phyloP scores from a whole-genome alignment of 2,329 filamentous ascomycete genomes.

The Alternaria solani region DNA sequence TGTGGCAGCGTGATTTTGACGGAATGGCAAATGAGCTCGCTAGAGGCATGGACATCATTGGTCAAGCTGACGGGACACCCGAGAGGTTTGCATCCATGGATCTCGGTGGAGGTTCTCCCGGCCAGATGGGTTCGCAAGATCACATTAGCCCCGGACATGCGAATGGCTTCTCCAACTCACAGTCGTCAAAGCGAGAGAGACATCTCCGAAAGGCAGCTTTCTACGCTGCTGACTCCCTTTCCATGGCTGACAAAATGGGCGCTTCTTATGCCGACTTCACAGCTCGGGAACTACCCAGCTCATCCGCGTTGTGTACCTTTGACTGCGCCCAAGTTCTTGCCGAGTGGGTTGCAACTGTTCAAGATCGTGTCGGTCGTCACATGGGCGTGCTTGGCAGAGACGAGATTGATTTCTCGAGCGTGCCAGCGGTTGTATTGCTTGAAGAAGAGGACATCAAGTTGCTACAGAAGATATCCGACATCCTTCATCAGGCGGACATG shows the following conservation, averaged over 20 bases:
- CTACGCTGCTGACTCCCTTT: slow-evolving; percentile 90
- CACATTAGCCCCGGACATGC: slow-evolving; percentile 45
- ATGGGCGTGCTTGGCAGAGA: slow-evolving; percentile 87
- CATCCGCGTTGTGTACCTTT: slow-evolving; percentile 90
- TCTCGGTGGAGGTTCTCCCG: slow-evolving; percentile 37
- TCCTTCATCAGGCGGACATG: slow-evolving; percentile 77
- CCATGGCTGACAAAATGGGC: slow-evolving; percentile 85
- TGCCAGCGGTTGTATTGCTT: slow-evolving; percentile 87
- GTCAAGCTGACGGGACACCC: slow-evolving; percentile 73
- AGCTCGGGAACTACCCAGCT: slow-evolving; percentile 84
- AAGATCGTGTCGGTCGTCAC: slow-evolving; percentile 91
- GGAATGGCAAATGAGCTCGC: slow-evolving; percentile 88
- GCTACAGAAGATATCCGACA: slow-evolving; percentile 80
- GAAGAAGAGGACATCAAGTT: slow-evolving; percentile 92
- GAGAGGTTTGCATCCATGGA: slow-evolving; percentile 49
- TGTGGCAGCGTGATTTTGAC: slow-evolving; percentile 94
- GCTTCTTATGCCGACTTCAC: slow-evolving; percentile 85
- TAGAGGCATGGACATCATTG: slow-evolving; percentile 76
- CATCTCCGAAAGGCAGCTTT: slow-evolving; percentile 94
- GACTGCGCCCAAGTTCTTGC: slow-evolving; percentile 94
- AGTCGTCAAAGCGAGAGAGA: slow-evolving; percentile 78
- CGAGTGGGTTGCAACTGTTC: slow-evolving; percentile 92
- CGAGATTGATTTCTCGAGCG: slow-evolving; percentile 77
- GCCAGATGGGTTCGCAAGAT: slow-evolving; percentile 34
- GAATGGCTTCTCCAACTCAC: slow-evolving; percentile 45